Percentiles rank a stretch among this genome's conserved stretches.
These are phyloP conservation scores for Nemania abortiva DNA, from an alignment of 2,329 filamentous ascomycete species.

Conservation along the genomic window DNA sequence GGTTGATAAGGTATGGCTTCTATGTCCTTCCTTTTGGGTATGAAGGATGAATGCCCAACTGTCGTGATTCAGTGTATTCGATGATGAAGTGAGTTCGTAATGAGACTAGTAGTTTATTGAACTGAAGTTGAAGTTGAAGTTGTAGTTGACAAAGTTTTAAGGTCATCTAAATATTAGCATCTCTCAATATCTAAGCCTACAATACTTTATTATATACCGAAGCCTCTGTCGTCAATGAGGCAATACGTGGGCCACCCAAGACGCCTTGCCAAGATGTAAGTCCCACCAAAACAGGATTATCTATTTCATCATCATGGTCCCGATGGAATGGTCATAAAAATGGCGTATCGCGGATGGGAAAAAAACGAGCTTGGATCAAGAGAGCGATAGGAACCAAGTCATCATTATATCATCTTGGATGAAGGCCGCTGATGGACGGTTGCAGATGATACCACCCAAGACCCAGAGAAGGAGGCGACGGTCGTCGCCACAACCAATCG, in stretches of 20 bases:
- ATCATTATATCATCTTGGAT: conserved; percentile 34
- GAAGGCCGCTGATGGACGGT: conserved; percentile 5
- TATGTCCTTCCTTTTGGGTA: neutral
- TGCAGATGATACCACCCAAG: conserved; percentile 20
- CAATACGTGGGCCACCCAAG: conserved; percentile 7
- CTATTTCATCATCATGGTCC: conserved; percentile 12
- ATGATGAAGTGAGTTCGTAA: neutral
- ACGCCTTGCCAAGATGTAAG: conserved; percentile 7
- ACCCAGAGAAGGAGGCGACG: conserved; percentile 16
- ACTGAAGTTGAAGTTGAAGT: neutral
- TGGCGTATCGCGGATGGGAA: neutral
- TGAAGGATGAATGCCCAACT: neutral
- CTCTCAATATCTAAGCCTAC: neutral
- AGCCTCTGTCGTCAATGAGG: conserved; percentile 12
- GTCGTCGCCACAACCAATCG: conserved; percentile 19
- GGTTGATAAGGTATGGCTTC: neutral
- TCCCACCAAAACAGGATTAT: conserved; percentile 14
- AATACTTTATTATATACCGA: conserved; percentile 4
- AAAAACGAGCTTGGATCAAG: neutral
- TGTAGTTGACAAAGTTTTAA: neutral
- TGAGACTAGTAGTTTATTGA: neutral
- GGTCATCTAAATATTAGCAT: neutral
- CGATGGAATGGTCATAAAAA: neutral
- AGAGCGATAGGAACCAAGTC: conserved; percentile 8
- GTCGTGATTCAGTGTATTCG: neutral